These are phyloP conservation scores for Arachis stenosperma DNA, from an alignment of 306 rosid genomes.

Conservation along the genomic window DNA sequence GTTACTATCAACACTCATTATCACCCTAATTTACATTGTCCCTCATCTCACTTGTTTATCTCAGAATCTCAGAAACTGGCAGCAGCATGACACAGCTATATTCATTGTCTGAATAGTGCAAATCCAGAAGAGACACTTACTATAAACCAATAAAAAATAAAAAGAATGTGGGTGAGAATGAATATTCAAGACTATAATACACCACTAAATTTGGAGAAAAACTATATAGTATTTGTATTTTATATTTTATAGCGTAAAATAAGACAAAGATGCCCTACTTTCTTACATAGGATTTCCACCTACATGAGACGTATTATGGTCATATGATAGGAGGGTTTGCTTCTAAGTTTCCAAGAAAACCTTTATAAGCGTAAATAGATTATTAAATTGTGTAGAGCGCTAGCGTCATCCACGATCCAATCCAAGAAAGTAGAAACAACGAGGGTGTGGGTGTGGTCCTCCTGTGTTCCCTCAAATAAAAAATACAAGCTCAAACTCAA, in stretches of 20 bases:
- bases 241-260: background rate
- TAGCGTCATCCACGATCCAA: background rate
- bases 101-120: background rate
- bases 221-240: background rate
- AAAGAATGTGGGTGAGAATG: background rate
- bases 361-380: conserved; percentile 15
- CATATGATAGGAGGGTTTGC: conserved; percentile 6
- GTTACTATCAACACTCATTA: background rate
- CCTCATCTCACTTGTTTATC: background rate
- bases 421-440: too few species aligned
- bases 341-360: conserved; percentile 29
- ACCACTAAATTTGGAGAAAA: background rate
- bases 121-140: background rate
- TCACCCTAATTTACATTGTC: background rate
- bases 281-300: conserved; percentile 53
- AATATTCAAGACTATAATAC: background rate
- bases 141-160: too few species aligned
- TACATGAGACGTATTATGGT: background rate
- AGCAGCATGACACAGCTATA: background rate
- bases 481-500: background rate
- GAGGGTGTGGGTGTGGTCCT: background rate
- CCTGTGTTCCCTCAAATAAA: conserved; percentile 19
- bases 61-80: background rate
- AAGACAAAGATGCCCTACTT: background rate
- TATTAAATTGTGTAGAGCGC: background rate